Evolutionary conservation across 768 basidiomycete species (phyloP).

Genomic region (Ramaria rubella): DNA sequence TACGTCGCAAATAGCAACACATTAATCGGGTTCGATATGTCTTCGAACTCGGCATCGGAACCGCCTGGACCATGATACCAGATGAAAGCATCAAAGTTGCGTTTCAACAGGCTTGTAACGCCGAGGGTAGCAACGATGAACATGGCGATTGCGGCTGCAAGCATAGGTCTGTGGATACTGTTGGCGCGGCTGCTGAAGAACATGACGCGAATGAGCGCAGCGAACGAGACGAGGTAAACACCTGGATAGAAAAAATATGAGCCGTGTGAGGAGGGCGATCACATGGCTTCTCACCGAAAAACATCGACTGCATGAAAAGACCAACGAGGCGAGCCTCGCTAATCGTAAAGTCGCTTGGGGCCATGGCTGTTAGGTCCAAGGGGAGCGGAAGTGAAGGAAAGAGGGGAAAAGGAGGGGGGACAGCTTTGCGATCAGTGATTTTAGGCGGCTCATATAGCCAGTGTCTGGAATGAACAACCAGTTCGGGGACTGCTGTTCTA

Average conservation of each 20-base stretch:
- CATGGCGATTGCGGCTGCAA: slow-evolving; percentile 33
- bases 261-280: background rate
- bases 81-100: slow-evolving; percentile 39
- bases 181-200: background rate
- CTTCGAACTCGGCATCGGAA: slow-evolving; percentile 24
- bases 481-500: no score
- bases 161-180: slow-evolving; percentile 30
- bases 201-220: background rate
- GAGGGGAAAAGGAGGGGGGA: no score
- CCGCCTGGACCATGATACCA: slow-evolving; percentile 26
- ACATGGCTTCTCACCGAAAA: background rate
- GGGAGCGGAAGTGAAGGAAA: background rate
- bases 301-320: background rate
- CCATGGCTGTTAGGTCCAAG: background rate
- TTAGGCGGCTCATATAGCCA: no score
- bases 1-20: slow-evolving; percentile 38
- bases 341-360: background rate
- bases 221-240: background rate
- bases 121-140: slow-evolving; percentile 36
- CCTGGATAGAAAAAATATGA: background rate
- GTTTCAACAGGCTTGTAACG: slow-evolving; percentile 35
- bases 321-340: background rate
- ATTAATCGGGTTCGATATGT: slow-evolving; percentile 34
- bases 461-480: no score
- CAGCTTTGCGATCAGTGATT: no score